Evolutionary conservation across 805 yeast genomes (phyloP).

Genomic region (Pichia exigua): DNA sequence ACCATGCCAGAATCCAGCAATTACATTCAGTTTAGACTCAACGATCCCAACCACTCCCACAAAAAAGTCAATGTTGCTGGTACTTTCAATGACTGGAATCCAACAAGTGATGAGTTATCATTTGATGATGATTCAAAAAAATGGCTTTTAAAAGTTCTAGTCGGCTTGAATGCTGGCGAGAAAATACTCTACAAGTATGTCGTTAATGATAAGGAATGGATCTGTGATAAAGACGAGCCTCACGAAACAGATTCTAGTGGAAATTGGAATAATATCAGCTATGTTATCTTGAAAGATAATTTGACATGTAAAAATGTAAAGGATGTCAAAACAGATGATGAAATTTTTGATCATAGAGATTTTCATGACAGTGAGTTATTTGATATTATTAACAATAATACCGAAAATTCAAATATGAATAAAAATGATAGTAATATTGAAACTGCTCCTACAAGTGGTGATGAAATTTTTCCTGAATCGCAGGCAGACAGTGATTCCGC

Average conservation of each 20-base stretch:
- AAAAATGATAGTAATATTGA: not conserved
- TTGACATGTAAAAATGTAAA: not conserved
- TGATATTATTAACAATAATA: not conserved
- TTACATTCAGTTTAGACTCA: conserved; percentile 1
- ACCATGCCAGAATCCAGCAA: not conserved
- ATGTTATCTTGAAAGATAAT: conserved; percentile 6
- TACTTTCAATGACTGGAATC: conserved; percentile 15
- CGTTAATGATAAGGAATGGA: conserved; percentile 21
- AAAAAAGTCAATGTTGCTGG: conserved; percentile 16
- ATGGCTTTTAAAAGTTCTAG: conserved; percentile 3
- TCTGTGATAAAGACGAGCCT: conserved; percentile 17
- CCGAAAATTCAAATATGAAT: not conserved
- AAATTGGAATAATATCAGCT: conserved; percentile 20
- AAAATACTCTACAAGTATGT: conserved; percentile 25
- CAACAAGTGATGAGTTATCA: conserved; percentile 3
- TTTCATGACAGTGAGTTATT: not conserved
- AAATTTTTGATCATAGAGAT: not conserved
- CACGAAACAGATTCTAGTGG: conserved; percentile 21
- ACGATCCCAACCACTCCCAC: conserved; percentile 1
- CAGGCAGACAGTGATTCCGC: not conserved
- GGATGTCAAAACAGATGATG: not conserved
- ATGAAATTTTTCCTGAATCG: not conserved
- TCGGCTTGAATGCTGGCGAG: not conserved
- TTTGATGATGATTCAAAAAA: conserved; percentile 6
- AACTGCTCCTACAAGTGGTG: conserved; percentile 8